Evolutionary conservation across 257 asterid genomes (phyloP).

Genomic region (Capsicum baccatum): DNA sequence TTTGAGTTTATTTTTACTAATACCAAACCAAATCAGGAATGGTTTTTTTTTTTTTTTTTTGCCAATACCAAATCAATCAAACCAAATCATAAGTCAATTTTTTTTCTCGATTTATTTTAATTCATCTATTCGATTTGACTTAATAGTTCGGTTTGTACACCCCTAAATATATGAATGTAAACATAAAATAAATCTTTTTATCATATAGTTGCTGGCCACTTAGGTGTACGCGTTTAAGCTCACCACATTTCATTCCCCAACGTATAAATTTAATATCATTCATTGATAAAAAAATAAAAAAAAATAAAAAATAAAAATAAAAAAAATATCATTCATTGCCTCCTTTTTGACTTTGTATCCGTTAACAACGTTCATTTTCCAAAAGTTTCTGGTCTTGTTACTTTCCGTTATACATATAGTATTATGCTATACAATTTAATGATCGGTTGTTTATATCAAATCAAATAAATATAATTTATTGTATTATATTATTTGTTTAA

Average conservation of each 20-base stretch:
- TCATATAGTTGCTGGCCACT: not conserved
- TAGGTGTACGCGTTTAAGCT: not conserved
- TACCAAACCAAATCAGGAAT: no score
- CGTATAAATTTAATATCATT: not conserved
- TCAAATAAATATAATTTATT: not conserved
- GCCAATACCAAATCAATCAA: no score
- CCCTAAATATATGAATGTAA: not conserved
- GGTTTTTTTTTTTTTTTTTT: no score
- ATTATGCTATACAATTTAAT: no score
- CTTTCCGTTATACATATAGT: no score
- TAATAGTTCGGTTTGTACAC: no score
- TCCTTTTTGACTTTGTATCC: constrained; percentile 1
- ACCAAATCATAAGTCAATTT: no score
- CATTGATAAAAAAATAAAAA: no score
- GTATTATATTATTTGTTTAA: not conserved
- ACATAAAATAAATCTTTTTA: not conserved
- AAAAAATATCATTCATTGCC: not conserved
- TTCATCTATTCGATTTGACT: no score
- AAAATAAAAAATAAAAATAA: no score
- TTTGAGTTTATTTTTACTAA: no score
- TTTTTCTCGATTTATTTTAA: no score
- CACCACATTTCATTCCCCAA: not conserved
- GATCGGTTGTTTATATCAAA: not conserved
- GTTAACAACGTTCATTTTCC: not conserved
- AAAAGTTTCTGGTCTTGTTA: not conserved